Evolutionary conservation across 768 basidiomycete genomes (phyloP).

Genomic region (Mycena filopes): DNA sequence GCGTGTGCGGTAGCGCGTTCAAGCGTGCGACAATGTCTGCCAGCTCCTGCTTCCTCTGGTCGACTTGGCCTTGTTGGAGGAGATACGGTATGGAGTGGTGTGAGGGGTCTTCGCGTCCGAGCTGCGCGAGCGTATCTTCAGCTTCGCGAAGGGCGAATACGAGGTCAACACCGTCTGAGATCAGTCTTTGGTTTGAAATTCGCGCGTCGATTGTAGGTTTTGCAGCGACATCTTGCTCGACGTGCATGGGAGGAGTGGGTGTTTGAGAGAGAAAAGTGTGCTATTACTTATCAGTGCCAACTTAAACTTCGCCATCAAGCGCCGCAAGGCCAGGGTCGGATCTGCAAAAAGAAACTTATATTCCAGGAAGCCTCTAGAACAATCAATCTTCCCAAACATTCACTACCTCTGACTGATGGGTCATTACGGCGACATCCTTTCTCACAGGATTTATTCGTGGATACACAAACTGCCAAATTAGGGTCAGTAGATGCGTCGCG

Average conservation of each 20-base stretch:
- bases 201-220: not conserved
- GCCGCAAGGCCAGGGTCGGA: not conserved
- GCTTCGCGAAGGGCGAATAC: slow-evolving; percentile 11
- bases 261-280: not conserved
- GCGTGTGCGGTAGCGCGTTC: slow-evolving; percentile 17
- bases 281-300: not conserved
- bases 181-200: slow-evolving; percentile 6
- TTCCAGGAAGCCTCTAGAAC: not conserved
- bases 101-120: not conserved
- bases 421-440: slow-evolving; percentile 86
- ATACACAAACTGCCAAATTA: slow-evolving; percentile 73
- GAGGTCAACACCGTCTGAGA: slow-evolving; percentile 13
- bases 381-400: slow-evolving; percentile 34
- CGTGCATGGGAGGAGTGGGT: not conserved
- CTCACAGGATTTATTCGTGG: slow-evolving; percentile 83
- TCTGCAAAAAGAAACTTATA: not conserved
- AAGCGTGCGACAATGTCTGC: not conserved
- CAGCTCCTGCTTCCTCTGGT: not conserved
- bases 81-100: slow-evolving; percentile 8
- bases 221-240: not conserved
- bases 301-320: slow-evolving; percentile 13
- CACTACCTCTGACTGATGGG: slow-evolving; percentile 76
- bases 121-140: slow-evolving; percentile 1
- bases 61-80: slow-evolving; percentile 1
- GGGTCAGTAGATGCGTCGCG: not conserved